Evolutionary conservation across 805 yeast species (phyloP), one percentile per base, ranked within the genome.

Genomic region (Nakazawaea ernobii): DNA sequence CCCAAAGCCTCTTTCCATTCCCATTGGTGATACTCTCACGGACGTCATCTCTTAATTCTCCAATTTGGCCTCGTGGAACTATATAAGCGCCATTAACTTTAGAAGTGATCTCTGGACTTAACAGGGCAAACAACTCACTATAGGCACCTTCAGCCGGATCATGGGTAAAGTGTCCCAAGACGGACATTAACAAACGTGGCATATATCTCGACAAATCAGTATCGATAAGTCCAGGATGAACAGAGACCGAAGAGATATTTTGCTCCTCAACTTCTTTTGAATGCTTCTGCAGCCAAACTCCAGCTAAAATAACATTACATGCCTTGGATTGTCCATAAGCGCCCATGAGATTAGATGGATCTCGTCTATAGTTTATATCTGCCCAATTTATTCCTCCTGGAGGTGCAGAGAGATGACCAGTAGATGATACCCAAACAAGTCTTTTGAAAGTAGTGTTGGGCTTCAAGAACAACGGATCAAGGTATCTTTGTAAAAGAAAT

Each of bases 391-490:
- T 32, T 1, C 50, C 65, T n/a, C 53, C 52, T 2, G 37, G 38
- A 11, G 63, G 60, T 6, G 63, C 53, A 17, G 52, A 30, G 24
- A 50, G 43, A 38, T 68, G 73, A 0, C 65, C 73, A 32, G 63
- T 40, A 1, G 80, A 75, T 1, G 75, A 53, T 1, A 74, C 64
- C 71, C 77, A 75, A 6, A 76, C 66, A 32, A 75, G 62, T 43
- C 81, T 61, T 53, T 8, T 60, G 10, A 39, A 42, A 2, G 35
- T 40, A 4, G 36, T 55, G 1, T 48, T 47, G 36, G 69, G 63
- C 28, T 63, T 54, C 26, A 64, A 47, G 14, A 77, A 50, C 4
- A 72, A 49, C 7, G 74, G 74, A 26, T 60, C 62, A 39, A 74
- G 54, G 26, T 63, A 56, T 45, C 64, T 63, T 51, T 73, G 70